Percentiles rank a stretch among this genome's conserved stretches.
phyloP scores from a whole-genome alignment of 352 stramenopile species.

The Halophytophthora polymorphica region DNA sequence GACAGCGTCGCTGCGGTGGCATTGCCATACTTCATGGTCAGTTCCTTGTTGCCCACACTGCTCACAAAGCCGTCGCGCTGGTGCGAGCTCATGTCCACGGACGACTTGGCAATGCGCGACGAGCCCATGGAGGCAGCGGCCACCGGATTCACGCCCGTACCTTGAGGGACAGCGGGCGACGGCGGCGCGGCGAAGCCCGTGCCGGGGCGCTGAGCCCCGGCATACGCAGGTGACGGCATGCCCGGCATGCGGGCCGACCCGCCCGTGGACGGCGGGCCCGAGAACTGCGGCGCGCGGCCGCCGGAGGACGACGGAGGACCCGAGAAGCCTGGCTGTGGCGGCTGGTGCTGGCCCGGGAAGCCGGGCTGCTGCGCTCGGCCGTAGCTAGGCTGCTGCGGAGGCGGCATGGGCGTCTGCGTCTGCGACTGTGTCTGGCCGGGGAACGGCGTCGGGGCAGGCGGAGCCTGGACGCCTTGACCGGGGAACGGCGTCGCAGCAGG shows the following conservation, averaged over 20 bases:
- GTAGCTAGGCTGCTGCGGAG: constrained; percentile 31
- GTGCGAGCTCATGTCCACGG: constrained; percentile 78
- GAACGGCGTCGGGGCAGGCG: constrained; percentile 26
- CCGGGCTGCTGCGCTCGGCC: constrained; percentile 34
- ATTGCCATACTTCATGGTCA: constrained; percentile 87
- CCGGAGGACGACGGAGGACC: constrained; percentile 51
- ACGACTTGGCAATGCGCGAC: constrained; percentile 75
- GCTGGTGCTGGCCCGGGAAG: constrained; percentile 25
- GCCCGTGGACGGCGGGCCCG: constrained; percentile 32
- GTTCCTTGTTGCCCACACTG: constrained; percentile 84
- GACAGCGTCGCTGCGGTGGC: constrained; percentile 58
- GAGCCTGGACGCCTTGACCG: constrained; percentile 9
- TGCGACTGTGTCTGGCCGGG: constrained; percentile 34
- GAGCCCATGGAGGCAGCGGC: constrained; percentile 53
- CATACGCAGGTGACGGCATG: constrained; percentile 24
- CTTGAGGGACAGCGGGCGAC: constrained; percentile 48
- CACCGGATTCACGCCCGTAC: constrained; percentile 70
- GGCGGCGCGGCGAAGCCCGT: constrained; percentile 35
- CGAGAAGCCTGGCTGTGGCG: constrained; percentile 34
- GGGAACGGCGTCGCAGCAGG: constrained; percentile 29
- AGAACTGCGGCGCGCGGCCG: constrained; percentile 28
- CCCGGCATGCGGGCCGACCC: constrained; percentile 21
- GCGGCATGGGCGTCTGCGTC: constrained; percentile 14
- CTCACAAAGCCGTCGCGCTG: constrained; percentile 85
- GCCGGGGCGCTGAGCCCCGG: constrained; percentile 28